phyloP scores from a whole-genome alignment of 1,284 basidiomycete genomes.

The Pseudozyma hubeiensis region DNA sequence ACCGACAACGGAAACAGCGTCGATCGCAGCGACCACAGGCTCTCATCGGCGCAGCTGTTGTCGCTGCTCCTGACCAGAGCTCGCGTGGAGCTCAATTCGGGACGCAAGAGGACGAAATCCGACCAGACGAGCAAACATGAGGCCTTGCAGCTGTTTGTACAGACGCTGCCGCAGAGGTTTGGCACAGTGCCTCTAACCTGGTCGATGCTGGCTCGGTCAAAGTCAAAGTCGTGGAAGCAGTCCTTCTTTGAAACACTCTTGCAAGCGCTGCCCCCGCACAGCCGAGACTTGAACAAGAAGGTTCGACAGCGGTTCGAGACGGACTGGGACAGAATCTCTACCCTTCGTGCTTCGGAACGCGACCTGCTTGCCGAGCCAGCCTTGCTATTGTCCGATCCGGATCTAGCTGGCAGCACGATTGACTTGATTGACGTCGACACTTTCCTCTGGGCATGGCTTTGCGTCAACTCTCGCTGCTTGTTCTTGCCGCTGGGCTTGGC shows the following conservation, averaged over 20 bases:
- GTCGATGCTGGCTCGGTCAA: slow-evolving; percentile 11
- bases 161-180: slow-evolving; percentile 46
- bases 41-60: slow-evolving; percentile 37
- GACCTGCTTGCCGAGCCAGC: slow-evolving; percentile 26
- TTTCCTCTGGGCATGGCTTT: slow-evolving; percentile 61
- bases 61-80: slow-evolving; percentile 30
- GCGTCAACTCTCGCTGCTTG: slow-evolving; percentile 65
- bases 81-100: slow-evolving; percentile 10
- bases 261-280: slow-evolving; percentile 35
- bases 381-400: slow-evolving; percentile 5
- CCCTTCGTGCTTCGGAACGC: slow-evolving; percentile 8
- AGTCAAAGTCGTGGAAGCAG: slow-evolving; percentile 4
- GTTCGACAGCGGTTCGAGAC: slow-evolving; percentile 43
- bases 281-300: slow-evolving; percentile 10
- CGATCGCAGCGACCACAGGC: not conserved
- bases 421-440: slow-evolving; percentile 5
- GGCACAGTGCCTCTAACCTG: slow-evolving; percentile 51
- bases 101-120: not conserved
- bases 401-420: slow-evolving; percentile 12
- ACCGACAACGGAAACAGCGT: not conserved
- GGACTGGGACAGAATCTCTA: slow-evolving; percentile 38
- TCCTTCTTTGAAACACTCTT: slow-evolving; percentile 26
- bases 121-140: slow-evolving; percentile 9
- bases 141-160: slow-evolving; percentile 39
- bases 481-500: slow-evolving; percentile 53